These are phyloP conservation scores for Fraxinus platypoda DNA, from an alignment of 305 asterid genomes.

Conservation along the genomic window DNA sequence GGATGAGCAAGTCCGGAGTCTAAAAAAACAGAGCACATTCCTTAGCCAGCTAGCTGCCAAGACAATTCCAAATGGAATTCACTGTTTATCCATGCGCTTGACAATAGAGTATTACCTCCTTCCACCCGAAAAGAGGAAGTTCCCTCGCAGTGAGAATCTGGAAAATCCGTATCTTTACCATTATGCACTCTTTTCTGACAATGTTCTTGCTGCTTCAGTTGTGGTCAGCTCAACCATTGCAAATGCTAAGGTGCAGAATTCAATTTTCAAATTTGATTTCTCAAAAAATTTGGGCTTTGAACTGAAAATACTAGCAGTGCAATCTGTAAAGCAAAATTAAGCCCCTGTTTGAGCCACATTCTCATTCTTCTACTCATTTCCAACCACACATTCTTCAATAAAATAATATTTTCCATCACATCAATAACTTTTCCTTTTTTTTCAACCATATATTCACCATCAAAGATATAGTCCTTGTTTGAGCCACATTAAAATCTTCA, in stretches of 20 bases:
- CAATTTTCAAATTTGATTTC: conserved; percentile 7
- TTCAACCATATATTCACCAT: too few species aligned
- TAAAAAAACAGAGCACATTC: conserved; percentile 97
- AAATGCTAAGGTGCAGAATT: conserved; percentile 78
- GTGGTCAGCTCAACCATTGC: conserved; percentile 86
- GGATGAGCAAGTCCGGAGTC: conserved; percentile 94
- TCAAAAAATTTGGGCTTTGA: neutral
- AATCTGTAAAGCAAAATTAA: neutral
- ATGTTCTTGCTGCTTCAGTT: conserved; percentile 96
- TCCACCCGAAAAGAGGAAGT: conserved; percentile 78
- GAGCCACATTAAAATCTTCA: too few species aligned
- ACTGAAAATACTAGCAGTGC: neutral
- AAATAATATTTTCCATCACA: too few species aligned
- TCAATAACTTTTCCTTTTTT: too few species aligned
- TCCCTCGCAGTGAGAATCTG: conserved; percentile 76
- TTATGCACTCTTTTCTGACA: conserved; percentile 94
- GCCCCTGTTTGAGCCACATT: too few species aligned
- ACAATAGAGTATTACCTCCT: conserved; percentile 91
- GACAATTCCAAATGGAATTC: conserved; percentile 94
- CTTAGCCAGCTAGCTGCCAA: conserved; percentile 95
- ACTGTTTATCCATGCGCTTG: conserved; percentile 88
- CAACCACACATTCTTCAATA: too few species aligned
- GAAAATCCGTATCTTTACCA: conserved; percentile 86
- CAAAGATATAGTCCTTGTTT: too few species aligned
- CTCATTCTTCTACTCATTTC: too few species aligned